Evolutionary conservation across 176 grass and related monocot genomes (phyloP), one percentile per base, ranked within the genome.

Genomic region (Metroxylon sagu): DNA sequence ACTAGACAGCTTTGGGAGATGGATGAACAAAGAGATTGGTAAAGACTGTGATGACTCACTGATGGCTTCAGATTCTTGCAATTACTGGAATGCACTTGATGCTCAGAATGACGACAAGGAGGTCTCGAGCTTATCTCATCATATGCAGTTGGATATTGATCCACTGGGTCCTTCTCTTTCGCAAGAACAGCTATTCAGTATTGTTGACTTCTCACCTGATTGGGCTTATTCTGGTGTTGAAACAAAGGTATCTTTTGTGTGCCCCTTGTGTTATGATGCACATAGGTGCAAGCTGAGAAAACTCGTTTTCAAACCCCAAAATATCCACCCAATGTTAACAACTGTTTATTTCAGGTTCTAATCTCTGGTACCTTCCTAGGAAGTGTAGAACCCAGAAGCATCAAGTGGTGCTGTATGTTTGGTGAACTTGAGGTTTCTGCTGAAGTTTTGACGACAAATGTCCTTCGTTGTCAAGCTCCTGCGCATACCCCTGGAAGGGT

Each of bases 361-460:
- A 62, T 90, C 58, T 53, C 64, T 5, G 86, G 86, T 69, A 84
- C 28, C 54, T 90, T 96, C 74, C 16, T 96, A 57, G 60, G 80
- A 48, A 60, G 51, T 64, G 61, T 76, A 55, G 77, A 76, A 48
- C 19, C 75, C 59, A 49, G 64, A 39, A 87, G 52, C 53, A 73
- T 62, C 68, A 96, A 87, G 48, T 96, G 83, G 92, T 90, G 79
- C 68, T 96, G 92, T 74, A 96, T 96, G 92, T 96, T 96, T 87
- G 92, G 92, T 65, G 92, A 90, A 82, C 64, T 81, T 1, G 92
- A 96, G 80, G 86, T 96, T 65, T 49, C 86, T 30, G 86, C 72
- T 58, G 78, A 96, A 30, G 62, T 96, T 72, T 68, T 74, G 55
- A 68, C 43, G 54, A 64, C 74, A 26, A 80, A 81, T 56, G 78